Percentiles rank a stretch among this genome's conserved stretches.
Evolutionary conservation across 2,329 filamentous ascomycete species (phyloP).

Genomic region (Rasamsonia emersonii): DNA sequence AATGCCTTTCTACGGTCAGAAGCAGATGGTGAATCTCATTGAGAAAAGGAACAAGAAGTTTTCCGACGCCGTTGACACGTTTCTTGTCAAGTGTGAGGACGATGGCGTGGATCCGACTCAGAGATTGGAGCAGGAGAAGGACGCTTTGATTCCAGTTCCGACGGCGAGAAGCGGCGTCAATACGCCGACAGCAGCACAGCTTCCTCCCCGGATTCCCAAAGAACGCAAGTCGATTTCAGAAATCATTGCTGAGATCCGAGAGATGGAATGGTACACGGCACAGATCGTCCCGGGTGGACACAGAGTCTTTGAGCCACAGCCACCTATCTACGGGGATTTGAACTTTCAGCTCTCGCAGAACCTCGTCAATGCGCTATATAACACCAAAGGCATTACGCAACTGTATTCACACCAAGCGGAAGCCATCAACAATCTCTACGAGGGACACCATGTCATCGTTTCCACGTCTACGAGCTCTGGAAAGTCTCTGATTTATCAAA

Average conservation of each 20-base stretch:
- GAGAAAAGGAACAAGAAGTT: slow-evolving; percentile 86
- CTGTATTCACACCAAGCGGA: slow-evolving; percentile 90
- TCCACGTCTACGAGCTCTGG: slow-evolving; percentile 93
- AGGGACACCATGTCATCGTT: slow-evolving; percentile 80
- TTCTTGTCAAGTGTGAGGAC: slow-evolving; percentile 65
- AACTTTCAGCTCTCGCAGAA: slow-evolving; percentile 81
- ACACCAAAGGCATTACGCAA: slow-evolving; percentile 74
- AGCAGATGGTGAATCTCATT: slow-evolving; percentile 81
- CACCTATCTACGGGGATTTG: slow-evolving; percentile 71
- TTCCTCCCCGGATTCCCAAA: slow-evolving; percentile 64
- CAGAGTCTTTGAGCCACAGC: slow-evolving; percentile 79
- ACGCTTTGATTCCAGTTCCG: slow-evolving; percentile 55
- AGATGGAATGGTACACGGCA: slow-evolving; percentile 75
- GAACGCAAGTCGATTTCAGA: slow-evolving; percentile 73
- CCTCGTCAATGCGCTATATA: slow-evolving; percentile 92
- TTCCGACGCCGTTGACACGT: slow-evolving; percentile 62
- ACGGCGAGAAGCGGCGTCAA: slow-evolving; percentile 29
- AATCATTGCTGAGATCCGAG: slow-evolving; percentile 76
- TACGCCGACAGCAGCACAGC: slow-evolving; percentile 33
- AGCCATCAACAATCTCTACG: slow-evolving; percentile 79
- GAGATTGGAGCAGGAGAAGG: slow-evolving; percentile 51
- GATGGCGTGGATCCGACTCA: slow-evolving; percentile 56
- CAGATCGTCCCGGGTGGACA: slow-evolving; percentile 93
- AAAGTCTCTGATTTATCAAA: slow-evolving; percentile 95
- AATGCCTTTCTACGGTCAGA: slow-evolving; percentile 88